Base-by-base conservation (phyloP, 345 rosid species). In the Salix viminalis region DNA sequence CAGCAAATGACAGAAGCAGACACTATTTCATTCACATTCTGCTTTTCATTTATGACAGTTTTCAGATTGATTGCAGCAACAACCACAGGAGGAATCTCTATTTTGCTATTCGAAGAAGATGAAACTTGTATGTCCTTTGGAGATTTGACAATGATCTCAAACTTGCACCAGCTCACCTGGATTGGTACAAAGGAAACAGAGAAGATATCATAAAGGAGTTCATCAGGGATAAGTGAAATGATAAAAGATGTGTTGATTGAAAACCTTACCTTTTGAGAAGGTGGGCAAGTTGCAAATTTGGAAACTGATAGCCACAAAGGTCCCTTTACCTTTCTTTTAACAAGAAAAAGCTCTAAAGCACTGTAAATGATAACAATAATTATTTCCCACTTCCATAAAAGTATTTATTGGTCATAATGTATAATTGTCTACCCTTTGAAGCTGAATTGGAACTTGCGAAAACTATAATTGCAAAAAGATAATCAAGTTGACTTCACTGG, bases 141-240 rank as follows among this genome's bases (percentile, higher is more conserved):
- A 77, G 86, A 88, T 74, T 89, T 91, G 77, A 91, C 85, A 79
- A 73, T 80, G 60, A 96, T 79, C 87, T 96, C 99, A 88, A 89
- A 92, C 84, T 89, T 93, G 91, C 99, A 96, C 99, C 97, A 93
- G 87, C 99, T 96, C 79, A 93, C 92, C 99, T 93, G 85, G 72
- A 75, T 73, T 77, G 75, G 79, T 68, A 77, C 48, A 81, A 73
- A 36, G 58, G 70, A 80, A 82, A 77, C 52, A 50, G 34, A 39
- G 24, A 60, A 72, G 66, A 71, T 34, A 68, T 54, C 50, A 56
- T 7, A 74, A 67, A 67, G 67, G 67, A 77, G 46, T 60, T 52
- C 50, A 70, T 69, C 9, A 39, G 71, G 34, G 68, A 44, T 74
- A 30, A 81, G 2, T 65, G 65, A 74, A 79, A 70, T 34, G 44